These are phyloP conservation scores for Hymenoscyphus fraxineus DNA, from an alignment of 2,329 filamentous ascomycete genomes.

Conservation along the genomic window DNA sequence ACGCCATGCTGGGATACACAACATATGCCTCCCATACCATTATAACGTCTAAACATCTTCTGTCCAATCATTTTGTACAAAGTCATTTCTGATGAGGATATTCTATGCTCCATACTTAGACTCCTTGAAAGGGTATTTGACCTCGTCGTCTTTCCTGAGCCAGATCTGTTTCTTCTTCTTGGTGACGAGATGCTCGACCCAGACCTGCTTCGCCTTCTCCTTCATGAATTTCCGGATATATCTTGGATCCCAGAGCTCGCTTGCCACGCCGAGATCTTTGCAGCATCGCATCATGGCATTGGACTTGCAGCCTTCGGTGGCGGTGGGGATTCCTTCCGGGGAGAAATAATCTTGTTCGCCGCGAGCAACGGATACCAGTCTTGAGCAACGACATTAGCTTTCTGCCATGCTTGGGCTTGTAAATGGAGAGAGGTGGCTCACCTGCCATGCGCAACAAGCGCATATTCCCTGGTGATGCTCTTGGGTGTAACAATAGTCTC, in stretches of 20 bases:
- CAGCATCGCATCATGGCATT: slow-evolving; percentile 98
- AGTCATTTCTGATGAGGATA: not conserved
- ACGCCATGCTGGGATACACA: not conserved
- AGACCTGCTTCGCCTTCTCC: slow-evolving; percentile 70
- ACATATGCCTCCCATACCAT: not conserved
- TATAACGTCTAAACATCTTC: not conserved
- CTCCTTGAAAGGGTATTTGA: slow-evolving; percentile 59
- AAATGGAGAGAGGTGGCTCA: slow-evolving; percentile 42
- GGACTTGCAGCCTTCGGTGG: slow-evolving; percentile 94
- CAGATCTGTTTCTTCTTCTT: slow-evolving; percentile 91
- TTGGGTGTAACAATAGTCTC: slow-evolving; percentile 57
- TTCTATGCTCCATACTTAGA: slow-evolving; percentile 34
- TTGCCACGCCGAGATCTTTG: slow-evolving; percentile 93
- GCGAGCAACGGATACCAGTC: slow-evolving; percentile 85
- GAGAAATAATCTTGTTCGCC: slow-evolving; percentile 94
- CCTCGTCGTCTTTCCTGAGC: slow-evolving; percentile 75
- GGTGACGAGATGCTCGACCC: slow-evolving; percentile 81
- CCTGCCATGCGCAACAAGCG: slow-evolving; percentile 82
- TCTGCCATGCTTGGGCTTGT: not conserved
- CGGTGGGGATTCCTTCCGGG: slow-evolving; percentile 84
- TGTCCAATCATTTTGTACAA: not conserved
- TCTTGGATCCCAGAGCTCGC: slow-evolving; percentile 92
- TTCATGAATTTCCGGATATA: slow-evolving; percentile 83
- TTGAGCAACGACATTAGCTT: slow-evolving; percentile 38
- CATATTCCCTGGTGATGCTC: slow-evolving; percentile 84